A percentile compares a stretch with the other conserved stretches of the same genome.
phyloP scores from a whole-genome alignment of 768 basidiomycete species.

The Tricholoma sp. region DNA sequence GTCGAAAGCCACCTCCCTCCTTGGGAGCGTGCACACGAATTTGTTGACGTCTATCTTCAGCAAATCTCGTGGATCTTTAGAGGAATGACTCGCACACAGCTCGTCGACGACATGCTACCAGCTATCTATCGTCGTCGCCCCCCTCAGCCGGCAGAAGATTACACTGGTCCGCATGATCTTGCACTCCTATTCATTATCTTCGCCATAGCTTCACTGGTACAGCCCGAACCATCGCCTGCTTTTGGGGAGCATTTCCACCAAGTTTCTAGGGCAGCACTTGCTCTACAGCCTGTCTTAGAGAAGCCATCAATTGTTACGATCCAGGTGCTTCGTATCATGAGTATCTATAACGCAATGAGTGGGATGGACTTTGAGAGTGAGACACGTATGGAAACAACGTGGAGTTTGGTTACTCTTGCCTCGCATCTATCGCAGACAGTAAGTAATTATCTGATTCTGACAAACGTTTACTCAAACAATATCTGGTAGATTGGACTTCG shows the following conservation, averaged over 20 bases:
- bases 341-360: slow-evolving; percentile 68
- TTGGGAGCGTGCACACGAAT: slow-evolving; percentile 40
- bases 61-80: slow-evolving; percentile 51
- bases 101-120: slow-evolving; percentile 37
- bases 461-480: background rate
- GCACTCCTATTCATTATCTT: slow-evolving; percentile 46
- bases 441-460: slow-evolving; percentile 17
- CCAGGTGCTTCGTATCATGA: slow-evolving; percentile 63
- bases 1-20: slow-evolving; percentile 52
- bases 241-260: slow-evolving; percentile 65
- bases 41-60: slow-evolving; percentile 40
- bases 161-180: slow-evolving; percentile 42
- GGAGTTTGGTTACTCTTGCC: slow-evolving; percentile 62
- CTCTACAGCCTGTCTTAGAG: slow-evolving; percentile 63
- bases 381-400: slow-evolving; percentile 69
- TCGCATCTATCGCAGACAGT: slow-evolving; percentile 64
- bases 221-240: slow-evolving; percentile 18
- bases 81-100: slow-evolving; percentile 40
- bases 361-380: slow-evolving; percentile 57
- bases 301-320: slow-evolving; percentile 69
- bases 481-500: slow-evolving; percentile 56
- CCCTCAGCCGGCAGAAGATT: slow-evolving; percentile 10
- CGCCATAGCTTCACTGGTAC: slow-evolving; percentile 49
- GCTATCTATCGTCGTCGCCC: slow-evolving; percentile 27
- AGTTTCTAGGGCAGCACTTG: slow-evolving; percentile 59